These are phyloP conservation scores for Apiotrichum montevideense DNA, from an alignment of 1,284 basidiomycete genomes.

Conservation along the genomic window DNA sequence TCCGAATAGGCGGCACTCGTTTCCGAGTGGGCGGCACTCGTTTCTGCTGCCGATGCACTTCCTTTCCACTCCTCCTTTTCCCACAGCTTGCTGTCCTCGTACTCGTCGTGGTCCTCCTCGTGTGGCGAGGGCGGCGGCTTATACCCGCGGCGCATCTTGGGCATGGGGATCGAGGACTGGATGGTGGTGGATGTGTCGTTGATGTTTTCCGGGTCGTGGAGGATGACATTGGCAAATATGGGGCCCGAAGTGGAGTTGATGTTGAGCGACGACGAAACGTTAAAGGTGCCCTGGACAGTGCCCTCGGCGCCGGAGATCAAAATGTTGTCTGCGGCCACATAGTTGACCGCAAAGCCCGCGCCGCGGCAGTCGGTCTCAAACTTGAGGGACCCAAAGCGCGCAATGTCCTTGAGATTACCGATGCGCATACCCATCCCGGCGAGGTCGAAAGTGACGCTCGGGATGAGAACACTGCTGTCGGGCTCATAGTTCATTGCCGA, in stretches of 20 bases:
- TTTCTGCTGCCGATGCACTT: too few relatives aligned
- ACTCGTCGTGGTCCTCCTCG: too few relatives aligned
- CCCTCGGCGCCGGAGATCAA: slow-evolving; percentile 28
- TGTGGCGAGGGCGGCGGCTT: too few relatives aligned
- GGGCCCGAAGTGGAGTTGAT: slow-evolving; percentile 40
- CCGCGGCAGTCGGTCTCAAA: slow-evolving; percentile 19
- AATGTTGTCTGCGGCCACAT: slow-evolving; percentile 29
- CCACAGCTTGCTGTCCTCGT: too few relatives aligned
- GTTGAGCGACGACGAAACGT: slow-evolving; percentile 34
- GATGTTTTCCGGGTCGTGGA: slow-evolving; percentile 25
- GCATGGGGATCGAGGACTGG: slow-evolving; percentile 10
- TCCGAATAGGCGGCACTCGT: too few relatives aligned
- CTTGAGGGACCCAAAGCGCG: slow-evolving; percentile 28
- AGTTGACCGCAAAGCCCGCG: slow-evolving; percentile 33
- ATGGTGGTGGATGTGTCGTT: slow-evolving; percentile 17
- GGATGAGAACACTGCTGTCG: slow-evolving; percentile 16
- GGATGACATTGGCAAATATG: slow-evolving; percentile 37
- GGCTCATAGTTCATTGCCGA: slow-evolving; percentile 11
- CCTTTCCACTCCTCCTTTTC: too few relatives aligned
- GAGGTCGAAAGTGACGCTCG: slow-evolving; percentile 23
- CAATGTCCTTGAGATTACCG: slow-evolving; percentile 32
- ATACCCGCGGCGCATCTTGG: background rate
- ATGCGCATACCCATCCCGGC: slow-evolving; percentile 39
- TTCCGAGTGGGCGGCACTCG: too few relatives aligned
- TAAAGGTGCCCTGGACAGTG: slow-evolving; percentile 39